Evolutionary conservation across 2,329 filamentous ascomycete genomes (phyloP).

Genomic region (Colletotrichum sp.): DNA sequence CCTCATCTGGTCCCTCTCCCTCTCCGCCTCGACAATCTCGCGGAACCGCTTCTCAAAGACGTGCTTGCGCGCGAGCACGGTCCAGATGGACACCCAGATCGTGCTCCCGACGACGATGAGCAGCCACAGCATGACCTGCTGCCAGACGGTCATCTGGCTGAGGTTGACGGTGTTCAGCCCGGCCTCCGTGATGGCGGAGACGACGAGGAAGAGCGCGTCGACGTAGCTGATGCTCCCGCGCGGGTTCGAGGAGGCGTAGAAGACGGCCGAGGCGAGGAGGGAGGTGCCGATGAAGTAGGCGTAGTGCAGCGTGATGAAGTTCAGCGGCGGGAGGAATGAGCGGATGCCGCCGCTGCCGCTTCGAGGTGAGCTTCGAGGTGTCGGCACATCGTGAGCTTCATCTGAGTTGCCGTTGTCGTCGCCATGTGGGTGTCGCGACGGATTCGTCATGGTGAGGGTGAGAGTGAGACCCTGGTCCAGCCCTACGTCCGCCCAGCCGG

Average conservation of each 20-base stretch:
- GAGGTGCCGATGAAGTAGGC: constrained; percentile 65
- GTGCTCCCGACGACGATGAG: constrained; percentile 70
- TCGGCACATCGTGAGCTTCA: background rate
- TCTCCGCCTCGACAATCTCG: constrained; percentile 50
- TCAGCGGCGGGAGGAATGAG: constrained; percentile 44
- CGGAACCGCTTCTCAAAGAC: constrained; percentile 68
- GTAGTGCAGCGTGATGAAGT: constrained; percentile 71
- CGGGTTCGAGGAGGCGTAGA: constrained; percentile 63
- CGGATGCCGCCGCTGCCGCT: background rate
- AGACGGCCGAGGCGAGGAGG: constrained; percentile 62
- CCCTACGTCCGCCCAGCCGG: background rate
- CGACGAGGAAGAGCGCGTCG: constrained; percentile 70
- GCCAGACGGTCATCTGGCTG: constrained; percentile 67
- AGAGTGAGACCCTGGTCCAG: background rate
- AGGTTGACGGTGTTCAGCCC: constrained; percentile 73
- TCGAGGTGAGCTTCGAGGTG: background rate
- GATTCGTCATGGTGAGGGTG: background rate
- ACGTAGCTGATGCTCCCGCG: constrained; percentile 59
- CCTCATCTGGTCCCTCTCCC: constrained; percentile 29
- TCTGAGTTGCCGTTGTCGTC: background rate
- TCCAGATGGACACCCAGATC: constrained; percentile 70
- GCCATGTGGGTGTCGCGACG: background rate
- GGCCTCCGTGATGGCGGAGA: constrained; percentile 70
- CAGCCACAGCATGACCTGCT: constrained; percentile 69
- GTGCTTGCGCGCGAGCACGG: constrained; percentile 63